phyloP scores from a whole-genome alignment of 768 basidiomycete genomes.

The Calocybe cyanea region DNA sequence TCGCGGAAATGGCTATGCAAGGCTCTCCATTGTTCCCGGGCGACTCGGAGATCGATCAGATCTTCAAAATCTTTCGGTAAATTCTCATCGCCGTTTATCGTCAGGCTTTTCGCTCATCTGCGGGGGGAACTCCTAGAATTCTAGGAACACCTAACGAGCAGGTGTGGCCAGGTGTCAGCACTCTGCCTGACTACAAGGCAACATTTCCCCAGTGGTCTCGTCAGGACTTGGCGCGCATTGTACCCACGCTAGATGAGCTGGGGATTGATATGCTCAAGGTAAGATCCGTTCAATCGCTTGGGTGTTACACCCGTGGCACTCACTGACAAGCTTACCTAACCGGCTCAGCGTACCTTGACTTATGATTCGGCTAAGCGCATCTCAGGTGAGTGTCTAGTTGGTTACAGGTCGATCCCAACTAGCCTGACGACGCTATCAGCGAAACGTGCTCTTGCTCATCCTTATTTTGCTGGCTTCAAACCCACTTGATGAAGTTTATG shows the following conservation, averaged over 20 bases:
- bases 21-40: slow-evolving; percentile 92
- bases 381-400: slow-evolving; percentile 58
- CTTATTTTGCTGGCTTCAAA: slow-evolving; percentile 43
- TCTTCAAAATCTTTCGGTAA: slow-evolving; percentile 98
- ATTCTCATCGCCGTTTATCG: background rate
- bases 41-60: slow-evolving; percentile 99
- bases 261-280: slow-evolving; percentile 84
- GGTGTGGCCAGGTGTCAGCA: slow-evolving; percentile 85
- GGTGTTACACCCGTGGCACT: background rate
- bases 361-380: slow-evolving; percentile 92
- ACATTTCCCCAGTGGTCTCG: slow-evolving; percentile 94
- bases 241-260: slow-evolving; percentile 67
- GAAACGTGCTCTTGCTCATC: slow-evolving; percentile 51
- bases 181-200: slow-evolving; percentile 91
- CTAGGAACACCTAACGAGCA: slow-evolving; percentile 93
- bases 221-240: slow-evolving; percentile 63
- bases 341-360: slow-evolving; percentile 55
- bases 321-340: background rate
- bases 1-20: slow-evolving; percentile 97
- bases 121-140: slow-evolving; percentile 45
- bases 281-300: slow-evolving; percentile 16
- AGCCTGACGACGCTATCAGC: slow-evolving; percentile 29
- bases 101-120: background rate
- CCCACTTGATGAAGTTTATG: no score
- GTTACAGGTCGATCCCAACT: background rate